phyloP scores from a whole-genome alignment of 768 basidiomycete species.

The Dictyophora rubrovolvata region DNA sequence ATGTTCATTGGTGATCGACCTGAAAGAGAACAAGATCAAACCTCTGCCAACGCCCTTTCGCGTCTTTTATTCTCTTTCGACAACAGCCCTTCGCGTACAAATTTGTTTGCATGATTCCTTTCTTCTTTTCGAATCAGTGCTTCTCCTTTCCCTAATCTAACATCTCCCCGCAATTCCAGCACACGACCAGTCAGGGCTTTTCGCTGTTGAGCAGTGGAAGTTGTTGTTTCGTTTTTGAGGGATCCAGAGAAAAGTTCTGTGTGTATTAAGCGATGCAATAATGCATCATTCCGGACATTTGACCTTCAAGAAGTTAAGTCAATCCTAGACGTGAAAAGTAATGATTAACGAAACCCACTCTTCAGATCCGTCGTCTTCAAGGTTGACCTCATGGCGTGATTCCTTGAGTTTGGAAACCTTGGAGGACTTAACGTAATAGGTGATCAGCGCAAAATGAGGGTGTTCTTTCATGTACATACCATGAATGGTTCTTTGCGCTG shows the following conservation, averaged over 20 bases:
- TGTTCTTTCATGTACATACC: slow-evolving; percentile 35
- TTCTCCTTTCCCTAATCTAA: slow-evolving; percentile 71
- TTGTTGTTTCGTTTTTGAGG: slow-evolving; percentile 45
- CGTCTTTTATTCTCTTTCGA: slow-evolving; percentile 51
- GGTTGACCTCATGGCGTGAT: slow-evolving; percentile 6
- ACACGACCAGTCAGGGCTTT: slow-evolving; percentile 74
- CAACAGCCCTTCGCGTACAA: slow-evolving; percentile 57
- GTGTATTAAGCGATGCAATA: slow-evolving; percentile 71
- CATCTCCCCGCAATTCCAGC: slow-evolving; percentile 57
- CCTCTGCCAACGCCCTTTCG: slow-evolving; percentile 56
- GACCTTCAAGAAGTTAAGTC: slow-evolving; percentile 32
- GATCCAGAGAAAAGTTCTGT: slow-evolving; percentile 72
- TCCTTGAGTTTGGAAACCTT: slow-evolving; percentile 52
- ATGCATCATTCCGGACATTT: slow-evolving; percentile 66
- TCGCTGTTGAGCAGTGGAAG: slow-evolving; percentile 51
- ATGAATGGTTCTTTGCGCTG: slow-evolving; percentile 59
- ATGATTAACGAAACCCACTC: slow-evolving; percentile 30
- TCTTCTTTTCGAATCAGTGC: slow-evolving; percentile 47
- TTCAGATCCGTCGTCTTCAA: slow-evolving; percentile 21
- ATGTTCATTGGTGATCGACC: slow-evolving; percentile 2
- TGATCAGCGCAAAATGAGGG: slow-evolving; percentile 5
- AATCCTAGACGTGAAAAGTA: background rate
- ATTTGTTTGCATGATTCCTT: slow-evolving; percentile 60
- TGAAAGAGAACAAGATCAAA: slow-evolving; percentile 20
- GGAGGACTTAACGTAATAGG: slow-evolving; percentile 48